A percentile compares a stretch with the other conserved stretches of the same genome.
phyloP scores from a whole-genome alignment of 2,329 filamentous ascomycete species.

The Pestalotiopsis sp. region DNA sequence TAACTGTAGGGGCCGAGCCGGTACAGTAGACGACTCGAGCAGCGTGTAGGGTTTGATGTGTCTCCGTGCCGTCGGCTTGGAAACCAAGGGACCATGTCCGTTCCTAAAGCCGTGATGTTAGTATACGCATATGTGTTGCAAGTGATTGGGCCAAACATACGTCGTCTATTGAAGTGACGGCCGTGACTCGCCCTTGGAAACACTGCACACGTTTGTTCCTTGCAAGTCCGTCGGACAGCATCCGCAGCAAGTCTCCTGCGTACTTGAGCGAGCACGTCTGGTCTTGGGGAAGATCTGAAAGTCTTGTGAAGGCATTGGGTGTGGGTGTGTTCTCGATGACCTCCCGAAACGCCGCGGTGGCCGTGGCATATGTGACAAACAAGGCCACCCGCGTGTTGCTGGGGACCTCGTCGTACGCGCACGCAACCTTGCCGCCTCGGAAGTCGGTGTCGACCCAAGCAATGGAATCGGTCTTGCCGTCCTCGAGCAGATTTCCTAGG shows the following conservation, averaged over 20 bases:
- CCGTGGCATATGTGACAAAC: slow-evolving; percentile 60
- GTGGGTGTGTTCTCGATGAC: slow-evolving; percentile 48
- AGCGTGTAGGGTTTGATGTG: not conserved
- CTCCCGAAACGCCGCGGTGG: slow-evolving; percentile 52
- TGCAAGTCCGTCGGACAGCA: slow-evolving; percentile 41
- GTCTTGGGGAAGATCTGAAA: slow-evolving; percentile 56
- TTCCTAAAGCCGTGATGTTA: not conserved
- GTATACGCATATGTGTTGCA: not conserved
- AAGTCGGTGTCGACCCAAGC: not conserved
- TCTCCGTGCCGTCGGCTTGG: not conserved
- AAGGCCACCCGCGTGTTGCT: slow-evolving; percentile 63
- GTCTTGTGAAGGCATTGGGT: slow-evolving; percentile 56
- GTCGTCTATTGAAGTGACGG: not conserved
- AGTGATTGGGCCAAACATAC: not conserved
- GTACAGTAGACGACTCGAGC: not conserved
- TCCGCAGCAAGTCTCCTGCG: slow-evolving; percentile 57
- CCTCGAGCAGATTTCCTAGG: not conserved
- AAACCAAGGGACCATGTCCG: not conserved
- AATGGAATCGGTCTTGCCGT: not conserved
- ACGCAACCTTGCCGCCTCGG: slow-evolving; percentile 46
- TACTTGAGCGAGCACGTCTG: slow-evolving; percentile 59
- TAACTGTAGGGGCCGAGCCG: not conserved
- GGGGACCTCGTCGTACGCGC: slow-evolving; percentile 63
- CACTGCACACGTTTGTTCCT: not conserved
- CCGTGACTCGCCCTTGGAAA: not conserved